Evolutionary conservation across 176 grass and related monocot species (phyloP), one percentile per base, ranked within the genome.

Genomic region (Microstegium vimineum): DNA sequence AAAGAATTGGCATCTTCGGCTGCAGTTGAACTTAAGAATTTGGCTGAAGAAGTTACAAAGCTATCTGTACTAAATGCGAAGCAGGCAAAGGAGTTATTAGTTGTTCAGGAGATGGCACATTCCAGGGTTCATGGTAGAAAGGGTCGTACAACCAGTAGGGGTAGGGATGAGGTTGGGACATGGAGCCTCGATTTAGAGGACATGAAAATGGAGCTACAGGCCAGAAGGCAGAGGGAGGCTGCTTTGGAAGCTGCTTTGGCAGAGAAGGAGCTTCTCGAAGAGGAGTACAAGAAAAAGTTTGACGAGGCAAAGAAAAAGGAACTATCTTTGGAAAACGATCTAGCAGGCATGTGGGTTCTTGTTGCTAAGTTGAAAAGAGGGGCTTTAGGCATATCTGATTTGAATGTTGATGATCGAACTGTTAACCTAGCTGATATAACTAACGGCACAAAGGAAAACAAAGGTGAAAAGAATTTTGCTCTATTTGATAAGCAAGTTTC

Each of bases 311-410:
- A 91, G 87, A 95, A 93, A 84, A 93, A 90, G 77, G 96, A 99
- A 66, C 65, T 92, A 52, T 83, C 96, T 62, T 83, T 99, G 33
- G 96, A 99, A 85, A 99, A 99, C 25, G 96, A 99, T 88, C 87
- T 99, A 81, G 96, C 93, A 82, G 91, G 93, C 69, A 99, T 99
- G 96, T 99, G 96, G 96, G 93, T 99, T 65, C 85, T 99, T 40
- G 96, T 99, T 86, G 96, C 96, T 84, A 95, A 93, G 73, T 77
- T 95, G 28, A 99, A 94, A 80, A 95, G 83, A 81, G 96, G 93
- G 5, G 87, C 73, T 87, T 83, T 90, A 78, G 83, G 80, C 68
- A 69, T 85, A 74, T 75, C 90, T 4, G 86, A 91, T 47, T 90
- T 90, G 47, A 95, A 90, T 85, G 79, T 89, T 82, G 89, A 94